Percentiles rank a stretch among this genome's conserved stretches.
Conservation (phyloP, 495 filamentous ascomycete genomes). For the Lophiotrema nucula region DNA sequence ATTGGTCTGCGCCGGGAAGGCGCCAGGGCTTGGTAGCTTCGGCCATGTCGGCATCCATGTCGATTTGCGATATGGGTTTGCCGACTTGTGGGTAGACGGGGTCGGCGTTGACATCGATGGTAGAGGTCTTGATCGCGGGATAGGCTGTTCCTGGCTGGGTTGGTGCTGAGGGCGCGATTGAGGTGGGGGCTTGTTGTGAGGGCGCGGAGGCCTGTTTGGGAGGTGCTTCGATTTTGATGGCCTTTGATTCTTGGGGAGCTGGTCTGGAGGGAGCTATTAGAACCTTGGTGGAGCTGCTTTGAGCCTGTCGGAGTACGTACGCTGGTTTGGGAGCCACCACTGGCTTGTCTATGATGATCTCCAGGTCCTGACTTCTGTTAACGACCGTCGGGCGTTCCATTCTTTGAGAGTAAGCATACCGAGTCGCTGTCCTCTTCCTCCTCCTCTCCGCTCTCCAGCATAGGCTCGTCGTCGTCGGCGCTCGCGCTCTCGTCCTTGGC, state of each 20-base stretch:
- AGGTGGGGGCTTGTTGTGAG: not conserved
- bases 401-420: conserved; percentile 5
- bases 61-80: conserved; percentile 52
- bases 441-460: conserved; percentile 55
- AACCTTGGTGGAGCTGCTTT: no score
- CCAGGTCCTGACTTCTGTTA: conserved; percentile 69
- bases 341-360: conserved; percentile 86
- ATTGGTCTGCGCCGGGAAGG: conserved; percentile 89
- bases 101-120: conserved; percentile 78
- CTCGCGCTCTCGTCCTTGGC: conserved; percentile 26
- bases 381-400: not conserved
- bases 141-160: conserved; percentile 56
- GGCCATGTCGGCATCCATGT: conserved; percentile 77
- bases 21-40: conserved; percentile 93
- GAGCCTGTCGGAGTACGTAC: conserved; percentile 35
- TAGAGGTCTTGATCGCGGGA: conserved; percentile 70
- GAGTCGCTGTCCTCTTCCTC: conserved; percentile 63
- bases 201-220: conserved; percentile 8
- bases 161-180: conserved; percentile 22
- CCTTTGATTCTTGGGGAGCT: conserved; percentile 22
- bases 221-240: conserved; percentile 28
- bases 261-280: not conserved
- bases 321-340: conserved; percentile 62
- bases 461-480: conserved; percentile 34
- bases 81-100: conserved; percentile 51